Base-by-base conservation (phyloP, 257 asterid genomes). In the Petunia axillaris region DNA sequence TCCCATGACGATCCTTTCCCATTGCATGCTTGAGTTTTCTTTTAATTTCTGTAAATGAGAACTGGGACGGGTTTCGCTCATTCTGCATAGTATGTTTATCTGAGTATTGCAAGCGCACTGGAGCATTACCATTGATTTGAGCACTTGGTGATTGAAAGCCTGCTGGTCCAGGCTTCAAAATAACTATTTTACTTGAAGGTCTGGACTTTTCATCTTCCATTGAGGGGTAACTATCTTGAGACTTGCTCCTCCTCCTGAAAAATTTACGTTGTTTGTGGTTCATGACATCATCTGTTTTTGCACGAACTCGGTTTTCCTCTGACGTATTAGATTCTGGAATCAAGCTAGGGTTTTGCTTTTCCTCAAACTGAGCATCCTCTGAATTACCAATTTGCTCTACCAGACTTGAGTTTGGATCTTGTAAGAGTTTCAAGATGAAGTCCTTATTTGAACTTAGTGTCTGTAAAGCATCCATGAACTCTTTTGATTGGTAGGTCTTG, bases 21-120 rank as follows among this genome's bases (percentile, higher is more conserved):
- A 96, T 89, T 46, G 95, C 98, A 86, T 92, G 89, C 91, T 89
- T 88, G 53, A 96, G 86, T 88, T 86, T 94, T 82, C 99, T 88
- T 85, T 92, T 94, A 66, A 96, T 89, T 81, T 96, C 97, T 8
- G 93, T 86, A 80, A 96, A 94, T 53, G 97, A 94, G 83, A 96
- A 96, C 65, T 89, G 91, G 68, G 93, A 87, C 2, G 86, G 4
- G 78, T 87, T 85, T 83, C 81, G 91, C 78, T 89, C 92, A 75
- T 78, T 82, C 44, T 79, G 87, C 79, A 75, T 76, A 81, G 84
- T 88, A 77, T 78, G 77, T 65, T 75, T 85, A 75, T 59, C 15
- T 16, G 79, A 7, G 57, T 13, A 41, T 39, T 66, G 87, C 6
- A 86, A 89, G 77, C 71, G 89, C 79, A 81, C 40, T 38, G 78